These are phyloP conservation scores for Phytophthora tentaculata DNA, from an alignment of 352 stramenopile species.

Conservation along the genomic window DNA sequence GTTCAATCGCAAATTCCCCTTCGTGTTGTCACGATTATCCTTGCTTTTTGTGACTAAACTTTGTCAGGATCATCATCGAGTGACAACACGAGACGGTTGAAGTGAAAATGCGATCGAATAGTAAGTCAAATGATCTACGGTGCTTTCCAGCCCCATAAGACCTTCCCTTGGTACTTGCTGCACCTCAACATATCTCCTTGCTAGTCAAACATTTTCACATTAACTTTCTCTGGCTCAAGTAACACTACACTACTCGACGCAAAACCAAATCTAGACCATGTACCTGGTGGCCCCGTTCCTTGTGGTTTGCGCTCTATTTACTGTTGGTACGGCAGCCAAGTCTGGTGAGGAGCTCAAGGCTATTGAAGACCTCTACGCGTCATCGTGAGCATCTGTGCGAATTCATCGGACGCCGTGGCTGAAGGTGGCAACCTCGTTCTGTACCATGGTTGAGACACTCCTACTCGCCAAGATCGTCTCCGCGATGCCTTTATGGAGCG, in stretches of 20 bases:
- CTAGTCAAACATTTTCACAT: constrained; percentile 18
- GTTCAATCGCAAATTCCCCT: too few species aligned
- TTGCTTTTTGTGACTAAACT: too few species aligned
- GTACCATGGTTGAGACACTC: constrained; percentile 48
- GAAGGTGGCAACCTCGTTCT: constrained; percentile 58
- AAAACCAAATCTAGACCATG: too few species aligned
- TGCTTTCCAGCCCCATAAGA: too few species aligned
- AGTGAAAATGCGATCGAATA: too few species aligned
- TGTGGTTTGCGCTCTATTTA: constrained; percentile 8
- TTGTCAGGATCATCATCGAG: too few species aligned
- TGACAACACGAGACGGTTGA: too few species aligned
- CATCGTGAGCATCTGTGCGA: too few species aligned
- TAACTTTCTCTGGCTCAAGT: constrained; percentile 11
- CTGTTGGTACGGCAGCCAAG: neutral
- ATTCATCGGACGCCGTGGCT: constrained; percentile 40
- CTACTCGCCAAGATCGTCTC: constrained; percentile 31
- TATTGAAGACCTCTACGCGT: constrained; percentile 48
- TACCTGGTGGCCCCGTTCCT: constrained; percentile 6
- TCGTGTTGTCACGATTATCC: too few species aligned
- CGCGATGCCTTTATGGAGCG: constrained; percentile 25
- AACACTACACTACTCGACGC: neutral
- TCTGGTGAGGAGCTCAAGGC: constrained; percentile 46
- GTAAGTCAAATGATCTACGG: too few species aligned
- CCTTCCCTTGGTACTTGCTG: too few species aligned
- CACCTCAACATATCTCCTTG: neutral